These are phyloP conservation scores for Spizellomyces punctatus DNA, from an alignment of 192 early-diverging fungal genomes.

Conservation along the genomic window DNA sequence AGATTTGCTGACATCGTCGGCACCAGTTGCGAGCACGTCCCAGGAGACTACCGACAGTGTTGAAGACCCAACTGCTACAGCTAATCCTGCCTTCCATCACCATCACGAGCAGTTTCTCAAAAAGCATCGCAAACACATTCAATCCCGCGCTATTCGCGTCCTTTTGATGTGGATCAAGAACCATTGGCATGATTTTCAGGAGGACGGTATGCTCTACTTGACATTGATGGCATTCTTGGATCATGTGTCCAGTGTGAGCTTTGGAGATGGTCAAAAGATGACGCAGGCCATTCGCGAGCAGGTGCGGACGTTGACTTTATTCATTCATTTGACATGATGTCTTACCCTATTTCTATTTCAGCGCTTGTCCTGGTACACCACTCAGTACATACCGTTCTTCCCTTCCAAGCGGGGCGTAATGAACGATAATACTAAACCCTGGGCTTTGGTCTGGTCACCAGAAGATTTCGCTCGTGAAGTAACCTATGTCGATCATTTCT, in stretches of 20 bases:
- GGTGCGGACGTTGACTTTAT: constrained; percentile 34
- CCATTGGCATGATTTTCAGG: constrained; percentile 60
- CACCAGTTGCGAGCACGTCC: neutral
- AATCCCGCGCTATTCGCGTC: constrained; percentile 40
- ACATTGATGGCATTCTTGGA: constrained; percentile 51
- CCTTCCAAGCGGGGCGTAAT: constrained; percentile 26
- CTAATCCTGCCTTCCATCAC: constrained; percentile 14
- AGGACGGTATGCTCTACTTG: constrained; percentile 31
- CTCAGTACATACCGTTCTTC: constrained; percentile 55
- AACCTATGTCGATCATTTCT: constrained; percentile 52
- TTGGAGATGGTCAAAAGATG: constrained; percentile 59
- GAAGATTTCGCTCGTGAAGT: constrained; percentile 54
- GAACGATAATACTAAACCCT: constrained; percentile 39
- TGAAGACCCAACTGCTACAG: neutral
- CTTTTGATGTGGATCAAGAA: constrained; percentile 58
- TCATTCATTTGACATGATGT: constrained; percentile 37
- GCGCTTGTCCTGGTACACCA: constrained; percentile 58
- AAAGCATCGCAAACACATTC: constrained; percentile 45
- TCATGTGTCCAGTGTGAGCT: constrained; percentile 39
- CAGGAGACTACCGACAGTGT: neutral
- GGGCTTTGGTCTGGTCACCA: constrained; percentile 48
- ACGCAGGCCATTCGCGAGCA: constrained; percentile 60
- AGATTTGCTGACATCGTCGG: neutral
- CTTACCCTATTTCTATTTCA: constrained; percentile 48
- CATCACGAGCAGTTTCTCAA: constrained; percentile 40